Evolutionary conservation across 345 rosid species (phyloP), one percentile per base, ranked within the genome.

Genomic region (Fremontodendron californicum): DNA sequence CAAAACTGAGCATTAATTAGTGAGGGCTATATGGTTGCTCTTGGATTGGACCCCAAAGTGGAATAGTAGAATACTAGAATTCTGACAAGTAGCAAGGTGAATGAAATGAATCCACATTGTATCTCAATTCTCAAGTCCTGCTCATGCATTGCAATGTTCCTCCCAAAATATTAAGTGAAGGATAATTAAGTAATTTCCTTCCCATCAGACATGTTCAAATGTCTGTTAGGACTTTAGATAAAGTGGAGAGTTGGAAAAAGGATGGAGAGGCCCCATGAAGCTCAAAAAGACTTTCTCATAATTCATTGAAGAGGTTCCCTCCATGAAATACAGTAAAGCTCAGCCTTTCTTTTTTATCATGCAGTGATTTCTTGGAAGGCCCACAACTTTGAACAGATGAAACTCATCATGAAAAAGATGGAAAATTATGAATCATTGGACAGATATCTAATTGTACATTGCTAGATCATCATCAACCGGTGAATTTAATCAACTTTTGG

Each of bases 181-280:
- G 83, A 79, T 27, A 64, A 6, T 19, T 23, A 9, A 11, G 78
- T 78, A 79, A 84, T 72, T 84, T 71, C 69, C 16, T 1, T 10
- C 86, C 85, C 82, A 80, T 58, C 86, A 78, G 73, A 60, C 83
- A 79, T 77, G 60, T 81, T 78, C 75, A 79, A 27, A 71, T 80
- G 86, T 83, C 83, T 78, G 80, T 15, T 77, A 31, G 54, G 63
- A 63, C 29, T 45, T n/a, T 31, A 64, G 60, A 78, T 65, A 81
- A 77, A 79, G 76, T 61, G 73, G 58, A 61, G 58, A 76, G 82
- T 76, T 78, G 61, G 80, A n/a, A 37, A 71, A 60, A 52, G 52
- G 78, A 61, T 29, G 73, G 64, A 21, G 78, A 75, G 83, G 80
- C 54, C 85, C 82, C 81, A 79, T 78, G 73, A 78, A 74, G 55